phyloP scores from a whole-genome alignment of 148 eudicot genomes.

The Rheum nobile region DNA sequence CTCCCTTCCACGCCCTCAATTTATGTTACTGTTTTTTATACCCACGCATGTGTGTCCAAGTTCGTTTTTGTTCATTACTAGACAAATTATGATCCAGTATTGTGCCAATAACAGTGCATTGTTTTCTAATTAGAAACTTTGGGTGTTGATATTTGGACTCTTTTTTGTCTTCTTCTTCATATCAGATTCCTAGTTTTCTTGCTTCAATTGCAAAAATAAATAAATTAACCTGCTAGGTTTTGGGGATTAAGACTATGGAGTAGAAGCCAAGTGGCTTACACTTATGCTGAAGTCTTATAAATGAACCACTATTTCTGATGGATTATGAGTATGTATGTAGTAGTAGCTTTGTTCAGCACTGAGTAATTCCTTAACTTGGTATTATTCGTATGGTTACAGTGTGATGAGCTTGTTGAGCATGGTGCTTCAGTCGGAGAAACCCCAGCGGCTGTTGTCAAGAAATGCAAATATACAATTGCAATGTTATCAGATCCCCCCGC shows the following conservation, averaged over 20 bases:
- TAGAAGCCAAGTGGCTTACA: too few species aligned
- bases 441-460: slow-evolving; percentile 78
- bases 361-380: background rate
- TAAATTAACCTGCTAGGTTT: background rate
- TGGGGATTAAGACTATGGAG: background rate
- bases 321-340: background rate
- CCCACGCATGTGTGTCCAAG: background rate
- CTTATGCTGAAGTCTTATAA: too few species aligned
- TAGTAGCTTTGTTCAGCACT: background rate
- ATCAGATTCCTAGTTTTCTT: background rate
- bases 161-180: background rate
- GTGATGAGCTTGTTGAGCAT: slow-evolving; percentile 83
- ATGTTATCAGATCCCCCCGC: slow-evolving; percentile 91
- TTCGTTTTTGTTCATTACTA: background rate
- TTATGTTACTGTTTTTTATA: background rate
- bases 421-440: slow-evolving; percentile 83
- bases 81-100: background rate
- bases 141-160: background rate
- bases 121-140: background rate
- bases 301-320: background rate
- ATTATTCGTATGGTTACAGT: slow-evolving; percentile 24
- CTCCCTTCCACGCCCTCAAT: background rate
- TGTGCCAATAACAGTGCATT: slow-evolving; percentile 4
- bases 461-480: slow-evolving; percentile 89
- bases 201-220: background rate